phyloP scores from a whole-genome alignment of 1,284 basidiomycete genomes.

The Chalciporus sp. region DNA sequence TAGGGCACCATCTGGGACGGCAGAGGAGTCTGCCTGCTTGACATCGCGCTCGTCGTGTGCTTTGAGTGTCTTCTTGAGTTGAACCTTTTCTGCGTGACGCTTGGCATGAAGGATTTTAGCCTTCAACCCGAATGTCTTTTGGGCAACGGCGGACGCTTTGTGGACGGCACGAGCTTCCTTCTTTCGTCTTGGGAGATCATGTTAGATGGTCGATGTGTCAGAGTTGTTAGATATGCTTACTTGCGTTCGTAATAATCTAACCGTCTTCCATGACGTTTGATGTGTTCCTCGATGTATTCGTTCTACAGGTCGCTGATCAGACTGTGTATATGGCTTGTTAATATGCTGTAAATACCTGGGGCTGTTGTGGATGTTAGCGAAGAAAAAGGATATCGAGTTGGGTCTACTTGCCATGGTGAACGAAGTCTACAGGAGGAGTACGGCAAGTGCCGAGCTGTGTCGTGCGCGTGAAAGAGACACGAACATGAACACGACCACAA shows the following conservation, averaged over 20 bases:
- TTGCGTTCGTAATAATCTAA: conserved; percentile 85
- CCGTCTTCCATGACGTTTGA: conserved; percentile 84
- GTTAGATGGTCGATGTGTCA: conserved; percentile 3
- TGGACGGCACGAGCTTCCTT: conserved; percentile 91
- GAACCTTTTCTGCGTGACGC: conserved; percentile 96
- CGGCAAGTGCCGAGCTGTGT: conserved; percentile 30
- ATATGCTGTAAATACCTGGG: conserved; percentile 54
- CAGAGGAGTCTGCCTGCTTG: conserved; percentile 86
- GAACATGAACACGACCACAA: conserved; percentile 2
- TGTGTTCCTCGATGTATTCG: conserved; percentile 91
- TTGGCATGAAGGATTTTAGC: conserved; percentile 97
- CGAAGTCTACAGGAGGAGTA: conserved; percentile 33
- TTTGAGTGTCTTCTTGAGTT: conserved; percentile 99
- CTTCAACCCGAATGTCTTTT: conserved; percentile 96
- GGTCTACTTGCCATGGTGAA: conserved; percentile 54
- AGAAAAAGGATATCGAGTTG: conserved; percentile 17
- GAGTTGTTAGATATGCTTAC: conserved; percentile 46
- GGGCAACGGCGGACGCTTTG: conserved; percentile 83
- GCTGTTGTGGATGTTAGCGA: conserved; percentile 45
- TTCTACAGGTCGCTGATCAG: conserved; percentile 52
- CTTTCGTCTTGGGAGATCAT: conserved; percentile 73
- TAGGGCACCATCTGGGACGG: conserved; percentile 85
- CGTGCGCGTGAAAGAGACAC: conserved; percentile 1
- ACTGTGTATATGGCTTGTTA: neutral
- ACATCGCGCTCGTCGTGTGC: conserved; percentile 98